Base-by-base conservation (phyloP, 495 filamentous ascomycete species). In the Aspergillus avenaceus region DNA sequence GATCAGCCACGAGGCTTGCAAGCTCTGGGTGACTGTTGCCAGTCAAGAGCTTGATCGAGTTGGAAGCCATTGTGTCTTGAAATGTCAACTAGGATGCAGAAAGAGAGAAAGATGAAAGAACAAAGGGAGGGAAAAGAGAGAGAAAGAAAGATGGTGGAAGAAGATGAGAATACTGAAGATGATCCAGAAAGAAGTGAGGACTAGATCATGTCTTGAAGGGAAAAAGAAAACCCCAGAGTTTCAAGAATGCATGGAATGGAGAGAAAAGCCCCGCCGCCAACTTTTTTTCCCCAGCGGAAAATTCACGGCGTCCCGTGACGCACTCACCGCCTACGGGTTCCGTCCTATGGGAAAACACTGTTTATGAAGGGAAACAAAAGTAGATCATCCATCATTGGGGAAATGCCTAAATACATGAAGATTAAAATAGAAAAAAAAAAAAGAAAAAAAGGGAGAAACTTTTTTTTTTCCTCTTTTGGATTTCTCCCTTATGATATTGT, bases 11-110 rank as follows among this genome's bases (percentile, higher is more conserved):
- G 61, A 87, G 81, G 68, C 85, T 85, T 32, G 92, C 91, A 48
- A 98, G 82, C 61, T 87, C 80, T 9, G 92, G 93, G 71, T 98
- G 92, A 71, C 91, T 95, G 70, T 92, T 95, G 59, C 92, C 92
- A 61, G 91, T 93, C 65, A 97, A 80, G 55, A 97, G 72, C 72
- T 97, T 97, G 73, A 97, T 95, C 41, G 90, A 91, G 79, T 97
- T 97, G 45, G 83, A 75, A 54, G 84, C 77, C 84, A 88, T 88
- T 53, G 49, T 73, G 66, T 55, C 45, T 54, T 9, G 25, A 38
- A 34, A 5, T 12, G n/a, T 38, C 16, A 8, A 36, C 14, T 32
- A n/a, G 29, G 9, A n/a, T 32, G 3, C 29, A 32, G 29, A 13
- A 32, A 32, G 38, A 27, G 5, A 34, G 27, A 2, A 27, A 29